phyloP scores from a whole-genome alignment of 2,329 filamentous ascomycete genomes.

The Dothistroma pini region DNA sequence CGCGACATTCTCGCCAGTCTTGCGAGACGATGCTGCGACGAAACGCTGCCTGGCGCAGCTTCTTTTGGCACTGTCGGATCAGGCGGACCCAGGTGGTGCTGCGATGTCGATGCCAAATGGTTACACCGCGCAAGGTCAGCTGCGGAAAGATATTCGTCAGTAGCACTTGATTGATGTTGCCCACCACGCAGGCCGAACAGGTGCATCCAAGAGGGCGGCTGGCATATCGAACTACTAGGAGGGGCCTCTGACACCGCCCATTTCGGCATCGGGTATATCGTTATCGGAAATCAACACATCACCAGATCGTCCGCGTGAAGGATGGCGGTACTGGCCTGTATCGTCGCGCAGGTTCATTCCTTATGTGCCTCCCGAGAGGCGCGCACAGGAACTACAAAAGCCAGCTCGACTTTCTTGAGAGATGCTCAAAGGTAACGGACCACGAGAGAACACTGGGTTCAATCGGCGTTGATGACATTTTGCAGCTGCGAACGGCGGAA shows the following conservation, averaged over 20 bases:
- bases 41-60: conserved; percentile 98
- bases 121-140: conserved; percentile 17
- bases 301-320: neutral
- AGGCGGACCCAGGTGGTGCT: conserved; percentile 30
- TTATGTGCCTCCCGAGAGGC: no score
- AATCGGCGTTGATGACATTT: neutral
- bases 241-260: no score
- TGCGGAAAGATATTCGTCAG: neutral
- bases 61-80: conserved; percentile 88
- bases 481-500: neutral
- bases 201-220: no score
- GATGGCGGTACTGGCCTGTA: no score
- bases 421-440: neutral
- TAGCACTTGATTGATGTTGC: neutral
- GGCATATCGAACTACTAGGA: no score
- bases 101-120: conserved; percentile 14
- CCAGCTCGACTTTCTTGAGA: neutral
- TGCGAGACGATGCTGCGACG: conserved; percentile 93
- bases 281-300: no score
- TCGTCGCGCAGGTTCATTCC: no score
- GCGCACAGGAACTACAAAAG: no score
- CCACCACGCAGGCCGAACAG: neutral
- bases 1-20: conserved; percentile 92
- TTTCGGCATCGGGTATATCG: no score
- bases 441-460: neutral